phyloP scores from a whole-genome alignment of 352 stramenopile species.

The Globisporangium nagaii region DNA sequence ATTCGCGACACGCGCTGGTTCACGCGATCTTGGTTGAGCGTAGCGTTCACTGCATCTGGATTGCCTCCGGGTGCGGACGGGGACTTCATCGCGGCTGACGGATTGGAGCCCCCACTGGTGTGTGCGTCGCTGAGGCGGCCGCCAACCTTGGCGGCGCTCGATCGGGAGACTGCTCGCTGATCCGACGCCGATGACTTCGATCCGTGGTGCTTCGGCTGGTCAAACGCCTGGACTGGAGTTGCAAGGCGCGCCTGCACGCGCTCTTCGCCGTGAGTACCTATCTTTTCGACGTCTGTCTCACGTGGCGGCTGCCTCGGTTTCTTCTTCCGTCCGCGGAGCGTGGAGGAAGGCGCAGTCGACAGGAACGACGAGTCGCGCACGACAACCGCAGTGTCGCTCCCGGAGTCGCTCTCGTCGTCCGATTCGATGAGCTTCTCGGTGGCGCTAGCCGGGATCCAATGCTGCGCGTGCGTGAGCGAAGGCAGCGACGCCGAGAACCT shows the following conservation, averaged over 20 bases:
- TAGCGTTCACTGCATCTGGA: conserved; percentile 14
- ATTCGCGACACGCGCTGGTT: conserved; percentile 71
- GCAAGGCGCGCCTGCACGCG: conserved; percentile 9
- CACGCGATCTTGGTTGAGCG: conserved; percentile 50
- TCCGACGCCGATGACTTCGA: not conserved
- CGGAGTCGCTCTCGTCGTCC: conserved; percentile 9
- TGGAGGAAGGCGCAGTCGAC: conserved; percentile 3
- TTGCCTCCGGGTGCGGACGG: not conserved
- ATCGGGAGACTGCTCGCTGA: not conserved
- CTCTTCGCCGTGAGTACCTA: conserved; percentile 33
- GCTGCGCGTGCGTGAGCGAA: not conserved
- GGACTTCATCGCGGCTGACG: not conserved
- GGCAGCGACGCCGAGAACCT: conserved; percentile 21
- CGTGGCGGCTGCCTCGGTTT: conserved; percentile 13
- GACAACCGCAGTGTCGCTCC: conserved; percentile 15
- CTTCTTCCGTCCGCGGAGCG: conserved; percentile 26
- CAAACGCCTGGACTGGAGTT: conserved; percentile 9
- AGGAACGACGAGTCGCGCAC: conserved; percentile 1
- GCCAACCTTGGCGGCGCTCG: not conserved
- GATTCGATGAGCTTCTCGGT: not conserved
- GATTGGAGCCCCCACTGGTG: not conserved
- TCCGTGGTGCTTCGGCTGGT: not conserved
- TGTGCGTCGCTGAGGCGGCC: conserved; percentile 4
- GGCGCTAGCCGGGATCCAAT: not conserved
- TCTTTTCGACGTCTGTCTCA: conserved; percentile 18